These are phyloP conservation scores for Podospora pseudopauciseta DNA, from an alignment of 495 filamentous ascomycete genomes.

Conservation along the genomic window DNA sequence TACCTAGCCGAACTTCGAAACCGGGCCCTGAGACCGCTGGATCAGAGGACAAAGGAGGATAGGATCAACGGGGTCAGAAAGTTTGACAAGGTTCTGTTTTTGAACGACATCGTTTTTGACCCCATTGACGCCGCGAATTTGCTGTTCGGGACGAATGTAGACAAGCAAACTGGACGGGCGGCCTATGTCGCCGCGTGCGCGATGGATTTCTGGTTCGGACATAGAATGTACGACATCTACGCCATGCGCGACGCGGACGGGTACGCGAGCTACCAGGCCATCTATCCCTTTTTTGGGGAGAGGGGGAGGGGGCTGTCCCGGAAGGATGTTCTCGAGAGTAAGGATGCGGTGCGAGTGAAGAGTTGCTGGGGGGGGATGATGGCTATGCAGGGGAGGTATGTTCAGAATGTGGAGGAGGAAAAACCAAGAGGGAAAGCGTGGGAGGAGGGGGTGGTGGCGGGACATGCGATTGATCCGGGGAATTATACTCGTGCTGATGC, in stretches of 20 bases:
- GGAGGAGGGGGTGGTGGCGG: constrained; percentile 11
- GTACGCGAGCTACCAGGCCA: constrained; percentile 63
- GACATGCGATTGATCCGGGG: constrained; percentile 28
- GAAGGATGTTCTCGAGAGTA: constrained; percentile 56
- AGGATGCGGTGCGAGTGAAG: constrained; percentile 67
- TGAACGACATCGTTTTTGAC: constrained; percentile 74
- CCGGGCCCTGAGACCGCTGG: constrained; percentile 63
- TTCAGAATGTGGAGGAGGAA: constrained; percentile 37
- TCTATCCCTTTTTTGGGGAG: constrained; percentile 70
- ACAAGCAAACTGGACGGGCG: constrained; percentile 21
- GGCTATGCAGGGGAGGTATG: constrained; percentile 67
- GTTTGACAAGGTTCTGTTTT: constrained; percentile 68
- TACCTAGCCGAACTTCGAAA: constrained; percentile 78
- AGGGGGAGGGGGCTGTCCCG: constrained; percentile 56
- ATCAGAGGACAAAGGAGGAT: constrained; percentile 29
- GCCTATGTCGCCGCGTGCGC: constrained; percentile 77
- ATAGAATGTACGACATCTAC: constrained; percentile 82
- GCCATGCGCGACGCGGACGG: constrained; percentile 73
- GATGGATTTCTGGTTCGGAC: constrained; percentile 69
- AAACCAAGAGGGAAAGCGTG: constrained; percentile 9
- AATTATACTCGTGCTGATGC: not conserved
- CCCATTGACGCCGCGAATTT: constrained; percentile 67
- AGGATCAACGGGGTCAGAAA: constrained; percentile 30
- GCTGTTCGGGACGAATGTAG: constrained; percentile 67
- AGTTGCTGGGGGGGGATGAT: constrained; percentile 84